phyloP scores from a whole-genome alignment of 1,139 yeast genomes.

The Magnusiomyces ingens region DNA sequence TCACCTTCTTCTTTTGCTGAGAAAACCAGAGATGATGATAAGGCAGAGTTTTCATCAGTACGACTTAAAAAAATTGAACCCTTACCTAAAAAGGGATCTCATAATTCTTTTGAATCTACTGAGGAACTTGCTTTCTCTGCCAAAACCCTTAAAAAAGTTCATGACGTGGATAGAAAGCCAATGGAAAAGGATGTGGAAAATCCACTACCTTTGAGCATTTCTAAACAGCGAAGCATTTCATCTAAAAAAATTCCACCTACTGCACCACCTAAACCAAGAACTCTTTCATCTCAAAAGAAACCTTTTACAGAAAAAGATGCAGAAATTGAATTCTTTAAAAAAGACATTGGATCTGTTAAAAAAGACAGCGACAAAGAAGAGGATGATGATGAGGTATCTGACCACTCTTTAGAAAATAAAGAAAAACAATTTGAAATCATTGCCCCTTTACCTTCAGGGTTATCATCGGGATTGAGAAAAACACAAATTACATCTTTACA shows the following conservation, averaged over 20 bases:
- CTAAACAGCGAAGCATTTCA: neutral
- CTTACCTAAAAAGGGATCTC: too few species aligned
- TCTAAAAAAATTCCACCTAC: neutral
- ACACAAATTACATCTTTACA: slow-evolving; percentile 11
- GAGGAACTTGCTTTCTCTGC: too few species aligned
- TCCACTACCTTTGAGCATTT: neutral
- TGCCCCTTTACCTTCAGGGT: neutral
- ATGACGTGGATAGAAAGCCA: too few species aligned
- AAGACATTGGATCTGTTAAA: too few species aligned
- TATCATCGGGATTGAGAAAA: slow-evolving; percentile 9
- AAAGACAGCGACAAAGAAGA: neutral
- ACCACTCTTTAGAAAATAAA: neutral
- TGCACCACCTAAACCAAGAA: slow-evolving; percentile 15
- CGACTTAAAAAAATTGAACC: too few species aligned
- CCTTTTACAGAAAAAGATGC: neutral
- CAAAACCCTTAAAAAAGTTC: too few species aligned
- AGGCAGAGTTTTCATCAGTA: too few species aligned
- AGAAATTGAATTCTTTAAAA: neutral
- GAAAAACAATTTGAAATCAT: neutral
- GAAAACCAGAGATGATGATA: too few species aligned
- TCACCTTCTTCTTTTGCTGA: too few species aligned
- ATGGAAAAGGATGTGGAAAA: too few species aligned
- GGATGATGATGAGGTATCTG: neutral
- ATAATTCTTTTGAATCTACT: too few species aligned
- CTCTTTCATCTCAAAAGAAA: slow-evolving; percentile 9